phyloP scores from a whole-genome alignment of 2,329 filamentous ascomycete genomes.

The Colletotrichum sp. region DNA sequence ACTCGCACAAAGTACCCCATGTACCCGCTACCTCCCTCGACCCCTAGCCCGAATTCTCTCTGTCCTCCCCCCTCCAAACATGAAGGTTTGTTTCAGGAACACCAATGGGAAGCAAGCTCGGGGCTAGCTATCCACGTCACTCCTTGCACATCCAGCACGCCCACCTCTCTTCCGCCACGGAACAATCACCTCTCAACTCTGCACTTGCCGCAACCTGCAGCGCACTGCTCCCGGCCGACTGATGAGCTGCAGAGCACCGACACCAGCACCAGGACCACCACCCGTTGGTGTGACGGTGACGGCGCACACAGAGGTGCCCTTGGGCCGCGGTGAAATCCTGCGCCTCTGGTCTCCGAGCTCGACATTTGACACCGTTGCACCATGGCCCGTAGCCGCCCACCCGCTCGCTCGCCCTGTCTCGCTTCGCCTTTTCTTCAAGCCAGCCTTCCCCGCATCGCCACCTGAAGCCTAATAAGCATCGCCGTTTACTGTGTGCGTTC shows the following conservation, averaged over 20 bases:
- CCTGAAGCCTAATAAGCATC: background rate
- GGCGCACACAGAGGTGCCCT: background rate
- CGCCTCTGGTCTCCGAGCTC: background rate
- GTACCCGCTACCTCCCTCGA: slow-evolving; percentile 2
- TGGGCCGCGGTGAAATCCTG: background rate
- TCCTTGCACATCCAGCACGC: slow-evolving; percentile 3
- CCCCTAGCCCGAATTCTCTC: background rate
- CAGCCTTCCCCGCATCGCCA: background rate
- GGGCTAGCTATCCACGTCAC: slow-evolving; percentile 15
- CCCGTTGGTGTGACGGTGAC: background rate
- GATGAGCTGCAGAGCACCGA: background rate
- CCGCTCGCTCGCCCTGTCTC: background rate
- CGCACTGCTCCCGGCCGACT: background rate
- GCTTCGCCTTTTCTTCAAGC: background rate
- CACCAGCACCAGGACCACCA: background rate
- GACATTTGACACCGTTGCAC: background rate
- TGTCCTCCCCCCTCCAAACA: background rate
- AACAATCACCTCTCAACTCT: background rate
- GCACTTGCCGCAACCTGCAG: background rate
- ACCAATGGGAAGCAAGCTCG: slow-evolving; percentile 21
- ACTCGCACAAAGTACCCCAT: background rate
- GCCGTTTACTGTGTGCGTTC: background rate
- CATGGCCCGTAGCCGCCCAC: background rate
- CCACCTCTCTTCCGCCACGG: background rate
- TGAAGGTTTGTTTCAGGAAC: slow-evolving; percentile 23